Conservation (phyloP, 371 early-diverging fungal genomes). For the Globomyces sp. region DNA sequence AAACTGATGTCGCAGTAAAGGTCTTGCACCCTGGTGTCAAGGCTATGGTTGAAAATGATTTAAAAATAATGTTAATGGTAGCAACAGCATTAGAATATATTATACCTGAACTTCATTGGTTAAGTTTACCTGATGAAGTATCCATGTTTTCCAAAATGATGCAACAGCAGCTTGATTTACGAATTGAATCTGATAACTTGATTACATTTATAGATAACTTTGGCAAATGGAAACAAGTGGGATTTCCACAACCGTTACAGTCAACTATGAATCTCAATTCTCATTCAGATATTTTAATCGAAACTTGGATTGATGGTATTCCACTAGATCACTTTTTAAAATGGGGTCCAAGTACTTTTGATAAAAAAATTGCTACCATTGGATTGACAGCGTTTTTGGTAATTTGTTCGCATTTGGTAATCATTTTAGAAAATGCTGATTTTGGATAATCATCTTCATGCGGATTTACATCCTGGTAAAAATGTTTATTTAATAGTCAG, state of each 20-base stretch:
- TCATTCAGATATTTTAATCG: constrained; percentile 70
- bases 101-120: constrained; percentile 78
- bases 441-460: constrained; percentile 69
- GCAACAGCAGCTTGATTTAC: constrained; percentile 83
- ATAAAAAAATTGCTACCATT: constrained; percentile 69
- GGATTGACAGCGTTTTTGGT: constrained; percentile 67
- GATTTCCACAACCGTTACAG: constrained; percentile 70
- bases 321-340: constrained; percentile 73
- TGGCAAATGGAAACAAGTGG: constrained; percentile 34
- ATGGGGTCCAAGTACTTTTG: constrained; percentile 52
- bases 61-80: constrained; percentile 72
- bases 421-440: constrained; percentile 52
- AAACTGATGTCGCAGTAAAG: constrained; percentile 73
- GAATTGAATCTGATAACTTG: constrained; percentile 78
- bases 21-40: constrained; percentile 86
- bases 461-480: constrained; percentile 82
- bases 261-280: constrained; percentile 44
- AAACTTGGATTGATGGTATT: constrained; percentile 76
- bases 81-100: constrained; percentile 59
- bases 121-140: constrained; percentile 86
- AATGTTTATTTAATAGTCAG: too few species aligned
- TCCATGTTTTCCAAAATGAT: constrained; percentile 87
- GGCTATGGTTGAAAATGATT: constrained; percentile 68
- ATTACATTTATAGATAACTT: constrained; percentile 71
- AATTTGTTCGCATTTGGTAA: constrained; percentile 1